Percentiles rank a stretch among this genome's conserved stretches.
Evolutionary conservation across 2,329 filamentous ascomycete species (phyloP).

Genomic region (Cordyceps javanica): DNA sequence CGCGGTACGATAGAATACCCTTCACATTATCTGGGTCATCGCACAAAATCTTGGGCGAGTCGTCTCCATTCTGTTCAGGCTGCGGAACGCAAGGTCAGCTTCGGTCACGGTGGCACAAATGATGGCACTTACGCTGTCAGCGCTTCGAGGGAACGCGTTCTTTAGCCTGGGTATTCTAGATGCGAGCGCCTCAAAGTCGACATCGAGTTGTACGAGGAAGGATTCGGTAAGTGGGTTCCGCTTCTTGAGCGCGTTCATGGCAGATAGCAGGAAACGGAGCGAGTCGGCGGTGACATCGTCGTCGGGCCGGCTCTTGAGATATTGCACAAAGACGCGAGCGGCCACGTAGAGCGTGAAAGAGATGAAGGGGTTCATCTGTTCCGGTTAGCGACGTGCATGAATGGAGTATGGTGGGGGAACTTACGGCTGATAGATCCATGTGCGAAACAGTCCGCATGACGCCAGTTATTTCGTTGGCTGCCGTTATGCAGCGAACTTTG

Average conservation of each 20-base stretch:
- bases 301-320: constrained; percentile 86
- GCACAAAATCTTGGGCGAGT: constrained; percentile 21
- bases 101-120: too few relatives aligned
- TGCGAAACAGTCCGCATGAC: constrained; percentile 96
- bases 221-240: constrained; percentile 91
- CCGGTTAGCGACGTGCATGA: constrained; percentile 18
- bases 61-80: constrained; percentile 14
- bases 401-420: constrained; percentile 25
- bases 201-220: constrained; percentile 86
- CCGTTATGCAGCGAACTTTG: constrained; percentile 86
- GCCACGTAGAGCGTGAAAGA: constrained; percentile 96
- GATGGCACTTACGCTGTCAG: constrained; percentile 39
- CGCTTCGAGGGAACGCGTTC: constrained; percentile 47
- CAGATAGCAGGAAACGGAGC: constrained; percentile 81
- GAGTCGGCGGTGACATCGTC: constrained; percentile 74
- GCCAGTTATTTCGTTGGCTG: constrained; percentile 86
- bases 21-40: constrained; percentile 30
- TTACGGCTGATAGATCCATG: constrained; percentile 73
- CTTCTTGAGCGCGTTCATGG: constrained; percentile 82
- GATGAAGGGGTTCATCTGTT: constrained; percentile 88
- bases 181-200: constrained; percentile 75
- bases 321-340: constrained; percentile 90
- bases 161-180: constrained; percentile 53
- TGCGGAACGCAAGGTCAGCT: neutral
- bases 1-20: constrained; percentile 39